Percentiles rank a stretch among this genome's conserved stretches.
Conservation (phyloP, 2,329 filamentous ascomycete genomes). For the Anisogramma anomala region DNA sequence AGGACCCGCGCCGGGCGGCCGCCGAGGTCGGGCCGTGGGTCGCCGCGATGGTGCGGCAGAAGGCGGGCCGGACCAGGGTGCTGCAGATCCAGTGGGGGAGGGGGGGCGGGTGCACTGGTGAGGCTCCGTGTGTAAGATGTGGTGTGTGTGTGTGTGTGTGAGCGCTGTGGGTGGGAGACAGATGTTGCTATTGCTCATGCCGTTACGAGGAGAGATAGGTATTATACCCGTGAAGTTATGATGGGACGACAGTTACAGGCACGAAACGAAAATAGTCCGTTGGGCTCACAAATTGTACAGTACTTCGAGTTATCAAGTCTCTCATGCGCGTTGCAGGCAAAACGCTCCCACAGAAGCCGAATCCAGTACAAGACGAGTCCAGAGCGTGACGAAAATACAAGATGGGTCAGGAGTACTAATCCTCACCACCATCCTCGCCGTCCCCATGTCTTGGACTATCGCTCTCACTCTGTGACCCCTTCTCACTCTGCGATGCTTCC, state of each 20-base stretch:
- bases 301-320: no score
- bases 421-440: slow-evolving; percentile 15
- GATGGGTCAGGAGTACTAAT: slow-evolving; percentile 4
- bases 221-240: neutral
- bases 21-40: slow-evolving; percentile 44
- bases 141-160: neutral
- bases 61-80: slow-evolving; percentile 37
- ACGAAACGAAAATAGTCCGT: neutral
- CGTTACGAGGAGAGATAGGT: no score
- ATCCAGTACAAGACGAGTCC: no score
- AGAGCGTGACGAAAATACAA: no score
- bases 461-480: no score
- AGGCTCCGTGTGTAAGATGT: neutral
- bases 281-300: neutral
- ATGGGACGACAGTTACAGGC: neutral
- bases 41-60: slow-evolving; percentile 37
- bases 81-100: slow-evolving; percentile 32
- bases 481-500: no score
- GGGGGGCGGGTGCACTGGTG: no score
- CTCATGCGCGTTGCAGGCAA: no score
- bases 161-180: neutral
- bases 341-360: no score
- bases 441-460: slow-evolving; percentile 17
- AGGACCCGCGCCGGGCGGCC: slow-evolving; percentile 42
- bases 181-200: neutral